Evolutionary conservation across 768 basidiomycete species (phyloP).

Genomic region (Panus rudis): DNA sequence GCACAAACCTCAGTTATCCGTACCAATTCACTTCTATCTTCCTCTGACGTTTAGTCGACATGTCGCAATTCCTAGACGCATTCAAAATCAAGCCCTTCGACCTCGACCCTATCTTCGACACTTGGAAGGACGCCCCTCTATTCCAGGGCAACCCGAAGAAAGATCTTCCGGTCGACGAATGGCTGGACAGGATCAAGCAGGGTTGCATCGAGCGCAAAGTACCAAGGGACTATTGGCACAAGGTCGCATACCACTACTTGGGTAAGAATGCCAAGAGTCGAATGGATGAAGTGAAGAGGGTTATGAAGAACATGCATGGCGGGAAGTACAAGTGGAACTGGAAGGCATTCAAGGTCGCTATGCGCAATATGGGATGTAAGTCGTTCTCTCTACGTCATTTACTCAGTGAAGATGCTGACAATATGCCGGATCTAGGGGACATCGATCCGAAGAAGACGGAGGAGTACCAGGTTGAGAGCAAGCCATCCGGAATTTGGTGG

Average conservation of each 20-base stretch:
- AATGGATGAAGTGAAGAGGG: slow-evolving; percentile 65
- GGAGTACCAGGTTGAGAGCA: slow-evolving; percentile 18
- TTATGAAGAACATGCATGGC: slow-evolving; percentile 67
- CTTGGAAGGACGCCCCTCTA: slow-evolving; percentile 60
- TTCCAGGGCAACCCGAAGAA: slow-evolving; percentile 66
- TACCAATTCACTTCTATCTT: no score
- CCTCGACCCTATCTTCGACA: slow-evolving; percentile 57
- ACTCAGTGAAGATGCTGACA: not conserved
- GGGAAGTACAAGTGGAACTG: slow-evolving; percentile 78
- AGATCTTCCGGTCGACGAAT: slow-evolving; percentile 63
- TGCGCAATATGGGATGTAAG: slow-evolving; percentile 79
- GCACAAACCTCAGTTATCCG: no score
- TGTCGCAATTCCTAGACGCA: slow-evolving; percentile 51
- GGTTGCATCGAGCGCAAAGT: slow-evolving; percentile 68
- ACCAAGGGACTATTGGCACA: slow-evolving; percentile 79
- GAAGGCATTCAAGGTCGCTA: slow-evolving; percentile 75
- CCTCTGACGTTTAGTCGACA: no score
- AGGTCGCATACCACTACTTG: slow-evolving; percentile 72
- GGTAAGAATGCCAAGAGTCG: slow-evolving; percentile 60
- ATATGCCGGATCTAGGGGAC: no score
- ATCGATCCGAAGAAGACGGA: slow-evolving; percentile 40
- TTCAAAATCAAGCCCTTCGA: slow-evolving; percentile 78
- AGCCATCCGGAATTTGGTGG: slow-evolving; percentile 21
- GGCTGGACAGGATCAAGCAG: slow-evolving; percentile 63
- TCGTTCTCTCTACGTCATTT: slow-evolving; percentile 8